These are phyloP conservation scores for Abelmoschus esculentus DNA, from an alignment of 345 rosid species.

Conservation along the genomic window DNA sequence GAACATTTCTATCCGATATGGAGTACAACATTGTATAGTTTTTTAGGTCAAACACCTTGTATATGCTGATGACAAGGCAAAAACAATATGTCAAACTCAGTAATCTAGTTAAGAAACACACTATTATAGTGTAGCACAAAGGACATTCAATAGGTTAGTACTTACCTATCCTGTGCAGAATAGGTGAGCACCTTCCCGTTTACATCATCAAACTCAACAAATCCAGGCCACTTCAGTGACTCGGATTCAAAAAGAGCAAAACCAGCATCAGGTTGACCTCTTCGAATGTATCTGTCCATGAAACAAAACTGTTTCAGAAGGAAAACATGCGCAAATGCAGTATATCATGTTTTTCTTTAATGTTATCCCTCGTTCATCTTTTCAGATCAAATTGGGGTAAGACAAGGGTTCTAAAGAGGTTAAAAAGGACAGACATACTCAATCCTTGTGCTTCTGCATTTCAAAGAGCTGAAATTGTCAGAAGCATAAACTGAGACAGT, in stretches of 20 bases:
- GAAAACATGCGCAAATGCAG: neutral
- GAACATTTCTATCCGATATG: slow-evolving; percentile 77
- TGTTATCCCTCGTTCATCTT: neutral
- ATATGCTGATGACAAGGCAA: slow-evolving; percentile 45
- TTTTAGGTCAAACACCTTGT: slow-evolving; percentile 94
- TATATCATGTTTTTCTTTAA: neutral
- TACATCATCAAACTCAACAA: slow-evolving; percentile 88
- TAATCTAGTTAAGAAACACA: neutral
- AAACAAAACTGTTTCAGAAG: neutral
- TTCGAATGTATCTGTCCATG: slow-evolving; percentile 50
- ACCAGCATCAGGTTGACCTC: slow-evolving; percentile 67
- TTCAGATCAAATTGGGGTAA: neutral
- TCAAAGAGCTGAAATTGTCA: slow-evolving; percentile 56
- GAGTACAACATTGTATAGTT: slow-evolving; percentile 91
- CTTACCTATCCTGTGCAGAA: slow-evolving; percentile 75
- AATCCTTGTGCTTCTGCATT: slow-evolving; percentile 61
- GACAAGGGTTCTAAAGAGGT: neutral
- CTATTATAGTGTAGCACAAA: neutral
- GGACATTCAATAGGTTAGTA: neutral
- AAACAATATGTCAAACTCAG: slow-evolving; percentile 3
- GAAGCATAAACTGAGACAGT: slow-evolving; percentile 63
- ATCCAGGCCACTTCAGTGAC: slow-evolving; percentile 88
- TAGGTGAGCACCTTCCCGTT: slow-evolving; percentile 78
- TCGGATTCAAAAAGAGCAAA: slow-evolving; percentile 80
- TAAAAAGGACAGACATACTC: slow-evolving; percentile 30